Base-by-base conservation (phyloP, 2,329 filamentous ascomycete species). In the Xylariomycetidae sp. region DNA sequence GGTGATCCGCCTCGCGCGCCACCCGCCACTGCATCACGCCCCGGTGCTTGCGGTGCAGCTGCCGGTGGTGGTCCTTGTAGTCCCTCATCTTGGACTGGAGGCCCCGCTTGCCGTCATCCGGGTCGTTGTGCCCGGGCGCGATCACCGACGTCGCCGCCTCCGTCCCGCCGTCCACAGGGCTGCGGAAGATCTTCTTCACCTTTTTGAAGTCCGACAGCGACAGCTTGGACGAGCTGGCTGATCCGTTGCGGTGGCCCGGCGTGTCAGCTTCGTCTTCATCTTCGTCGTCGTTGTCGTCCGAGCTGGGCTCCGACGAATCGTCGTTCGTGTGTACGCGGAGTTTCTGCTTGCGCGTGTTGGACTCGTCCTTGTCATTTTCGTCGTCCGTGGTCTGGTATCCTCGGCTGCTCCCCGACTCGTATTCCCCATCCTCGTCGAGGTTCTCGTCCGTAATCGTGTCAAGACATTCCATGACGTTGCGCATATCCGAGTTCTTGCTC, bases 11-110 rank as follows among this genome's bases (percentile, higher is more conserved):
- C 72, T 49, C 72, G 56, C 66, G 63, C n/a, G 64, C 63, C 11
- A 62, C 64, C n/a, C 67, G 62, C 77, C 81, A 88, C 59, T 88
- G 83, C 83, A 88, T 88, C 25, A 83, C 52, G 0, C 83, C 83
- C 15, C 79, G 62, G 49, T 88, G 79, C 51, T 74, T 72, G 30
- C 80, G 64, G 55, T 85, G 80, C 42, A 83, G 59, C 40, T 74
- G 68, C 56, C 72, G 74, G 42, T 70, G 64, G 45, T 79, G 65
- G 37, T 68, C 64, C 51, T 72, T 76, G 51, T 80, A 84, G 39
- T 83, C 79, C 36, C 68, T 71, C 28, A 78, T 38, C 51, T 74
- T 65, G 27, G 71, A 69, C 8, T 66, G 58, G 23, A 63, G 51
- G 25, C 67, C 77, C 41, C 67, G 61, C 42, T 60, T 67, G 17